A percentile compares a stretch with the other conserved stretches of the same genome.
These are phyloP conservation scores for Amaranthus tricolor DNA, from an alignment of 179 eudicot species.

Conservation along the genomic window DNA sequence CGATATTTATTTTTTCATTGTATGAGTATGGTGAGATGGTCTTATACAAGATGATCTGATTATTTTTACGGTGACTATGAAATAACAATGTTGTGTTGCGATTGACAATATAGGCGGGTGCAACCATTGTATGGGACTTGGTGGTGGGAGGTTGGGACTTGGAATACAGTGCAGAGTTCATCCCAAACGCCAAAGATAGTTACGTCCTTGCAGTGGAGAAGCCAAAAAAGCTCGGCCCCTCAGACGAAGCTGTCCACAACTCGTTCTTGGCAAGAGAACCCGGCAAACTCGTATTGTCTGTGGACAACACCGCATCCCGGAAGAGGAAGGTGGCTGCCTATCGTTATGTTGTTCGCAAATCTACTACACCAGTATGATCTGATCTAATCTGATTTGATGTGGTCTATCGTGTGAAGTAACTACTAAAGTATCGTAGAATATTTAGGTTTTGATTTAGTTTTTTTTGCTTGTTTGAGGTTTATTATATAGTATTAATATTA, in stretches of 20 bases:
- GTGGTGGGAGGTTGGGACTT: conserved; percentile 98
- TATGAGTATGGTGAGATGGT: too few relatives aligned
- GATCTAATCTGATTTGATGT: conserved; percentile 1
- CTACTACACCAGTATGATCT: conserved; percentile 27
- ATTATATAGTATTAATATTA: too few relatives aligned
- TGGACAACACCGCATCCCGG: conserved; percentile 75
- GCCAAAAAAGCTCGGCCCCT: conserved; percentile 46
- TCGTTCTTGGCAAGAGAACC: conserved; percentile 63
- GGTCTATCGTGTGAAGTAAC: neutral
- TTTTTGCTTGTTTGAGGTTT: conserved; percentile 15
- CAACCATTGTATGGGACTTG: conserved; percentile 92
- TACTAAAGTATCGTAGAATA: neutral
- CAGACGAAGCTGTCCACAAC: conserved; percentile 70
- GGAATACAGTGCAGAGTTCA: conserved; percentile 82
- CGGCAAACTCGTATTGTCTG: conserved; percentile 78
- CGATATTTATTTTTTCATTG: too few relatives aligned
- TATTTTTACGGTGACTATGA: too few relatives aligned
- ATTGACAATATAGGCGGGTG: conserved; percentile 44
- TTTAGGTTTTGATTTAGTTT: conserved; percentile 18
- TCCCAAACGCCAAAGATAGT: conserved; percentile 65
- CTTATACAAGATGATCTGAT: too few relatives aligned
- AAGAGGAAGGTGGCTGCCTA: conserved; percentile 83
- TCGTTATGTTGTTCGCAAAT: conserved; percentile 72
- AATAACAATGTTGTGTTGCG: neutral
- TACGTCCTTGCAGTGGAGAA: conserved; percentile 80